Evolutionary conservation across 768 basidiomycete genomes (phyloP), one percentile per base, ranked within the genome.

Genomic region (Ramaria sp.): DNA sequence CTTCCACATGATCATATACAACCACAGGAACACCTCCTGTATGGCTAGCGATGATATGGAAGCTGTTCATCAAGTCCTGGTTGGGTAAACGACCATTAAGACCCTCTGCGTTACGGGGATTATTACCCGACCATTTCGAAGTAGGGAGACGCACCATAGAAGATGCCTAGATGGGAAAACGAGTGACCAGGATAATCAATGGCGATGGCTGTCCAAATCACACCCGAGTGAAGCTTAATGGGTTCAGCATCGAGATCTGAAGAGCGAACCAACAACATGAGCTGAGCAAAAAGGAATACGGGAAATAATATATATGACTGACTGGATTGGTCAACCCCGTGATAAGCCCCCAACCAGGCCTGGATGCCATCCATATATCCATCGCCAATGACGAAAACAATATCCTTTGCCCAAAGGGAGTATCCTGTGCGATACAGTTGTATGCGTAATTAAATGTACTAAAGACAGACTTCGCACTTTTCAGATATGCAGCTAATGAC

Each of bases 111-210:
- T 15, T 19, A 15, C 12, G 42, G 11, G 53, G n/a, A 59, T 53
- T 15, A 54, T 9, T 47, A 53, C 42, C 31, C 37, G 38, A 34
- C 31, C 42, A 50, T 30, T 1, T 33, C 39, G 53, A 41, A 24
- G 41, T 41, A 39, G 11, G 20, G 17, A 20, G 17, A 61, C 83
- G 54, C 17, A 92, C 95, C 95, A 69, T 86, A 89, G 72, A 91
- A 97, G 10, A 98, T 71, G n/a, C 96, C 95, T 1, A 98, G 75
- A 66, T 97, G 91, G 10, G 88, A 91, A 70, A 98, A 95, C 0
- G 94, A 97, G 69, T 99, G 95, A 0, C 92, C 89, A 0, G 93
- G 91, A 68, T 97, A 98, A 67, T 98, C 96, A 43, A 99, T 81
- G 63, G 88, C 88, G 47, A 99, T 71, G 11, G 92, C 92, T 1